Evolutionary conservation across 2,329 filamentous ascomycete species (phyloP).

Genomic region (Aspergillus sp.): DNA sequence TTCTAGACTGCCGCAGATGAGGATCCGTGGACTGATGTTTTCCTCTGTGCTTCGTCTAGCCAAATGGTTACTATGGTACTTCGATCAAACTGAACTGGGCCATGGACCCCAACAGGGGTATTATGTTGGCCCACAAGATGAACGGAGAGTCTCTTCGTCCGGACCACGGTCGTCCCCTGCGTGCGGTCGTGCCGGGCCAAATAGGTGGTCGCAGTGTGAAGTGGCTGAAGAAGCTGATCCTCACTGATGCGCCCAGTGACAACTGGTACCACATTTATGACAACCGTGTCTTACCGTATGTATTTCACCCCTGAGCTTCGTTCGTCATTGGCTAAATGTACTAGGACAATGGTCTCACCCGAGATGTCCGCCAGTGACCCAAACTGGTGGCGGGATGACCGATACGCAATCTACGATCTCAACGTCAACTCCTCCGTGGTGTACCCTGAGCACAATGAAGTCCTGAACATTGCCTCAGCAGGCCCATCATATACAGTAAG

Average conservation of each 20-base stretch:
- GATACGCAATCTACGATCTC: conserved; percentile 90
- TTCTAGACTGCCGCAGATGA: neutral
- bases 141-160: conserved; percentile 78
- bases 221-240: conserved; percentile 79
- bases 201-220: conserved; percentile 92
- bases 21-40: neutral
- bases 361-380: conserved; percentile 73
- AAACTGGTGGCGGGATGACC: conserved; percentile 81
- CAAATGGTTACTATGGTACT: conserved; percentile 86
- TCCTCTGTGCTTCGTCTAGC: conserved; percentile 41
- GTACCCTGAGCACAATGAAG: conserved; percentile 76
- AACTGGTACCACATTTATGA: conserved; percentile 98
- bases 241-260: conserved; percentile 76
- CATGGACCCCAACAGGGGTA: conserved; percentile 76
- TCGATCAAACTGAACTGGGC: conserved; percentile 86
- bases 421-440: conserved; percentile 82
- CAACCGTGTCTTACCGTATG: conserved; percentile 76
- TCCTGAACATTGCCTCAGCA: conserved; percentile 51
- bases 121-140: conserved; percentile 88
- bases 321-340: neutral
- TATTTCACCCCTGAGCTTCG: conserved; percentile 4
- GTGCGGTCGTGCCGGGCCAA: conserved; percentile 82
- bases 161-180: conserved; percentile 81
- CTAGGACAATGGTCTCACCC: conserved; percentile 72
- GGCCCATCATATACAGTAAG: conserved; percentile 61